Percentiles rank a stretch among this genome's conserved stretches.
Evolutionary conservation across 176 grass and related monocot genomes (phyloP).

Genomic region (Cenchrus americanus): DNA sequence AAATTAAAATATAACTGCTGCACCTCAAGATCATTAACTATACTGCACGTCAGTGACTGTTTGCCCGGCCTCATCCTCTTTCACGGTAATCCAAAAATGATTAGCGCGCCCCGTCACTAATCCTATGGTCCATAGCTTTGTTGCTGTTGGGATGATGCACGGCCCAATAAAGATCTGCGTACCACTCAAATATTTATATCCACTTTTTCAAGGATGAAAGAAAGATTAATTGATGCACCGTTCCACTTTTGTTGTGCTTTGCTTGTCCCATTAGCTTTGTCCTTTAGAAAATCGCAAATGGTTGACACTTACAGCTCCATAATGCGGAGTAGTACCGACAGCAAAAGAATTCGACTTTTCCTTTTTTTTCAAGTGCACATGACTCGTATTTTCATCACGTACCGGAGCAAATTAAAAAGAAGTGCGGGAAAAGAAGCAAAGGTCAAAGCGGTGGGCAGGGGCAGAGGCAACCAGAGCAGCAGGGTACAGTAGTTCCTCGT

Average conservation of each 20-base stretch:
- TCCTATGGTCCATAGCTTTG: constrained; percentile 10
- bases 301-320: constrained; percentile 7
- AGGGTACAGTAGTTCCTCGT: not conserved
- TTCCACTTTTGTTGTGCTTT: constrained; percentile 9
- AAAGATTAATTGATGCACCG: not conserved
- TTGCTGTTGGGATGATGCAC: constrained; percentile 19
- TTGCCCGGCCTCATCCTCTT: not conserved
- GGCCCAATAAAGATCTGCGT: not conserved
- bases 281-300: not conserved
- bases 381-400: constrained; percentile 26
- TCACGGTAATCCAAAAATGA: not conserved
- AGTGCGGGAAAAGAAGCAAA: not conserved
- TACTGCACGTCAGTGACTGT: no score
- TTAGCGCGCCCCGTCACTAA: not conserved
- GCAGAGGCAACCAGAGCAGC: not conserved
- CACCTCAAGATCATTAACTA: not conserved
- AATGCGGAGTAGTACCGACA: not conserved
- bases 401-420: not conserved
- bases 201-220: not conserved
- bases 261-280: constrained; percentile 2
- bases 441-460: constrained; percentile 10
- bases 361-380: not conserved
- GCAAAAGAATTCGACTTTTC: constrained; percentile 23
- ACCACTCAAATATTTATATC: not conserved
- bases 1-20: not conserved